These are phyloP conservation scores for Bretschneidera sinensis DNA, from an alignment of 345 rosid species.

Conservation along the genomic window DNA sequence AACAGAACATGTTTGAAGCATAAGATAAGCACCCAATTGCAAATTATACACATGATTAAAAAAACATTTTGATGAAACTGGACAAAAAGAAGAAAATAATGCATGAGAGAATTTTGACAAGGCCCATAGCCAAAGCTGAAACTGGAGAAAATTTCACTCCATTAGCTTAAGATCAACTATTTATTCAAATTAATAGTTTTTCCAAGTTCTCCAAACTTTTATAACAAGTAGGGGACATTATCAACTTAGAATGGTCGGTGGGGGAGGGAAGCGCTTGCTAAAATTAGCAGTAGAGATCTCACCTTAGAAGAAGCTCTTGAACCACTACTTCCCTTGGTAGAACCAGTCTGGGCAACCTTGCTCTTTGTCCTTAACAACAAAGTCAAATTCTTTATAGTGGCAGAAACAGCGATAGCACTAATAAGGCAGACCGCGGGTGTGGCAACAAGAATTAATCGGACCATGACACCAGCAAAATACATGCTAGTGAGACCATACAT, in stretches of 20 bases:
- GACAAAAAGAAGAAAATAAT: background rate
- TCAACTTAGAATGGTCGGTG: background rate
- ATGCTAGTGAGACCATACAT: conserved; percentile 99
- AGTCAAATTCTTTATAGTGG: conserved; percentile 83
- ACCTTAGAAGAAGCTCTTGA: conserved; percentile 87
- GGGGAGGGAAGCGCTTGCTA: background rate
- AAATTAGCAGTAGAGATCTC: conserved; percentile 16
- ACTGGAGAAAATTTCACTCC: too few relatives aligned
- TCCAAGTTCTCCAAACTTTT: too few relatives aligned
- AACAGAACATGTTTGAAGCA: too few relatives aligned
- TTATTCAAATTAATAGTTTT: too few relatives aligned
- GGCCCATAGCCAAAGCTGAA: too few relatives aligned
- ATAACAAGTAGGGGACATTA: background rate
- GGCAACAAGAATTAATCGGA: conserved; percentile 93
- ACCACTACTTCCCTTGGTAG: conserved; percentile 62
- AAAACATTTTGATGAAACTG: background rate
- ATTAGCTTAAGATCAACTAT: too few relatives aligned
- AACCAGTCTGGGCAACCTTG: conserved; percentile 57
- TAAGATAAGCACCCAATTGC: too few relatives aligned
- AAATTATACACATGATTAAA: too few relatives aligned
- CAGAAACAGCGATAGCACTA: conserved; percentile 96
- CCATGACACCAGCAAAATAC: conserved; percentile 99
- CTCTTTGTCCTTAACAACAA: conserved; percentile 60
- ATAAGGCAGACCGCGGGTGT: conserved; percentile 96
- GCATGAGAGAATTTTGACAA: too few relatives aligned